A percentile compares a stretch with the other conserved stretches of the same genome.
Evolutionary conservation across 2,329 filamentous ascomycete genomes (phyloP).

Genomic region (Alternaria dauci): DNA sequence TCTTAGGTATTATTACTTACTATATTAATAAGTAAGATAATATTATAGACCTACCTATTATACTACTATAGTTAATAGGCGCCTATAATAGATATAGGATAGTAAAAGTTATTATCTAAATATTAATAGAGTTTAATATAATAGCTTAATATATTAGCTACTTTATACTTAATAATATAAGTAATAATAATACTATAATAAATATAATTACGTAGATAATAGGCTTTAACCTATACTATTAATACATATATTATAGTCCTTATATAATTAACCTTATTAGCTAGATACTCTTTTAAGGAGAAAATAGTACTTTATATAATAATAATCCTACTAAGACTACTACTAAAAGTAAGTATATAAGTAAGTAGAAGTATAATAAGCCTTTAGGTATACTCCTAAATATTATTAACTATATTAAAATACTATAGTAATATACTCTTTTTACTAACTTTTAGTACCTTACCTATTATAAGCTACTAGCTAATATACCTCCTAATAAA

Average conservation of each 20-base stretch:
- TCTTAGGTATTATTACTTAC: slow-evolving; percentile 17
- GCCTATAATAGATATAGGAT: neutral
- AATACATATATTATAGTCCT: slow-evolving; percentile 10
- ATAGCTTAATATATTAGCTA: slow-evolving; percentile 5
- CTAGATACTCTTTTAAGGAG: slow-evolving; percentile 1
- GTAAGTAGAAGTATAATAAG: neutral
- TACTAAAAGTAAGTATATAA: neutral
- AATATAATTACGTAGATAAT: neutral
- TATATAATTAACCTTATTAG: slow-evolving; percentile 17
- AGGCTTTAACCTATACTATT: slow-evolving; percentile 4
- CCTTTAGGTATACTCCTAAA: slow-evolving; percentile 6
- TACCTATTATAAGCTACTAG: neutral
- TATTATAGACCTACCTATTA: slow-evolving; percentile 6
- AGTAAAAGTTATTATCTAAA: neutral
- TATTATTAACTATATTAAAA: slow-evolving; percentile 16
- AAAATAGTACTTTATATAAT: neutral
- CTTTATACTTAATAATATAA: slow-evolving; percentile 16
- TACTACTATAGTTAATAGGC: slow-evolving; percentile 1
- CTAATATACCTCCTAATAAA: neutral
- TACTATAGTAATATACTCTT: slow-evolving; percentile 6
- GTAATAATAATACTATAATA: slow-evolving; percentile 12
- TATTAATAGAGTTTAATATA: slow-evolving; percentile 3
- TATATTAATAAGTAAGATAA: neutral
- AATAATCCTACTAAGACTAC: neutral
- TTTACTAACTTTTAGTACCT: neutral